Base-by-base conservation (phyloP, 2,329 filamentous ascomycete species). In the Cordyceps fumosorosea region DNA sequence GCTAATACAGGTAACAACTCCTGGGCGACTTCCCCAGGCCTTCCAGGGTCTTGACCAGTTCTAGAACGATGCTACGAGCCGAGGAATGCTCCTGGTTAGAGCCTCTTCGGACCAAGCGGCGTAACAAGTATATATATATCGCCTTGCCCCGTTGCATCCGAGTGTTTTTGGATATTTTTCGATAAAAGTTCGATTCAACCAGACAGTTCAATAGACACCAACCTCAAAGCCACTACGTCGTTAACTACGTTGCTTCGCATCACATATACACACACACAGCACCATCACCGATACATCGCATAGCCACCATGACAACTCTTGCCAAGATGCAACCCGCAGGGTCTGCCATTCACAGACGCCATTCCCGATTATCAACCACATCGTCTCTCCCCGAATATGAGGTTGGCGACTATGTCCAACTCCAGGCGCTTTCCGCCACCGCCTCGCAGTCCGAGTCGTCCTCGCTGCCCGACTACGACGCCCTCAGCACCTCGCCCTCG, bases 311-410 rank as follows among this genome's bases (percentile, higher is more conserved):
- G 64, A 63, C 66, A 20, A 54, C 57, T 53, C 37, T 60, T 22
- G 45, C 40, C 24, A 60, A 60, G 40, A 8, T 53, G n/a, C 48
- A 53, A n/a, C 50, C 50, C 2, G 40, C 26, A 18, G 26, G 26
- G 24, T 37, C 50, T 24, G 22, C 14, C n/a, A 32, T 37, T 18
- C n/a, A 54, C 20, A 54, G 57, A 40, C 37, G 48, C 20, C 12
- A 54, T 47, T 60, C 57, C 16, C 40, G 44, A 37, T 22, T 16
- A 8, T 61, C 59, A 11, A 42, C 14, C 40, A 53, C 60, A 22
- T 65, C 65, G 24, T 62, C 66, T 5, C 70, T 70, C 1, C 74
- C 75, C 10, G 69, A 71, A 61, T 70, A 72, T 62, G 65, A 70
- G 42, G 42, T 63, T 51, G 62, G 60, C 18, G 60, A 70, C 40